Conservation (phyloP, 2,329 filamentous ascomycete genomes). For the Colletotrichum cordylinicola region DNA sequence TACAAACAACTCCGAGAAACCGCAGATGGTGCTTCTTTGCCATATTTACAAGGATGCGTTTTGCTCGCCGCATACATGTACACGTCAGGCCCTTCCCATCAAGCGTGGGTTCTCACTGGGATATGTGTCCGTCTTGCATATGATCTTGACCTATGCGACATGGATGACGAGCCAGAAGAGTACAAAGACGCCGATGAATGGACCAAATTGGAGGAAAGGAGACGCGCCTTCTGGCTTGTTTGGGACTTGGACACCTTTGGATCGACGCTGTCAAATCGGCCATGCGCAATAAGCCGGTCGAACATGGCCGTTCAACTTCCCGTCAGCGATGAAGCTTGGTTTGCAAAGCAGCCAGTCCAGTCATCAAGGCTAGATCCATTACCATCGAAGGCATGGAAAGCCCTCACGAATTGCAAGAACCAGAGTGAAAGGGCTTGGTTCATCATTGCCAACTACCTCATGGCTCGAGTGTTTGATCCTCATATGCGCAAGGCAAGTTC, state of each 20-base stretch:
- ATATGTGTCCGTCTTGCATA: background rate
- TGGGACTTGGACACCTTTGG: background rate
- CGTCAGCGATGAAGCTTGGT: background rate
- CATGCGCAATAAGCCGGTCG: background rate
- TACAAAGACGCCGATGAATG: background rate
- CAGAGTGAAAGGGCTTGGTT: background rate
- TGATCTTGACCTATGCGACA: background rate
- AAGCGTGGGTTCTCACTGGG: background rate
- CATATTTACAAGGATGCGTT: background rate
- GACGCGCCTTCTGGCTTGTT: background rate
- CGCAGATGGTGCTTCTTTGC: background rate
- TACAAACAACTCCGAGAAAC: background rate
- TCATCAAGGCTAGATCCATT: background rate
- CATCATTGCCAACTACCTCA: background rate
- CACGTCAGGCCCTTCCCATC: background rate
- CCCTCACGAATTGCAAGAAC: background rate
- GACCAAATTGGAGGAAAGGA: background rate
- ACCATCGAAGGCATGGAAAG: background rate
- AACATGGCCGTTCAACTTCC: background rate
- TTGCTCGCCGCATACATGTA: background rate
- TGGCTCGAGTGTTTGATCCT: background rate
- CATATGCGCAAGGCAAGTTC: background rate
- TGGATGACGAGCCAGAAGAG: background rate
- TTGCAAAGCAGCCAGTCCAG: background rate
- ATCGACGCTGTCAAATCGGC: background rate